Evolutionary conservation across 768 basidiomycete genomes (phyloP).

Genomic region (Amylocystis lapponica): DNA sequence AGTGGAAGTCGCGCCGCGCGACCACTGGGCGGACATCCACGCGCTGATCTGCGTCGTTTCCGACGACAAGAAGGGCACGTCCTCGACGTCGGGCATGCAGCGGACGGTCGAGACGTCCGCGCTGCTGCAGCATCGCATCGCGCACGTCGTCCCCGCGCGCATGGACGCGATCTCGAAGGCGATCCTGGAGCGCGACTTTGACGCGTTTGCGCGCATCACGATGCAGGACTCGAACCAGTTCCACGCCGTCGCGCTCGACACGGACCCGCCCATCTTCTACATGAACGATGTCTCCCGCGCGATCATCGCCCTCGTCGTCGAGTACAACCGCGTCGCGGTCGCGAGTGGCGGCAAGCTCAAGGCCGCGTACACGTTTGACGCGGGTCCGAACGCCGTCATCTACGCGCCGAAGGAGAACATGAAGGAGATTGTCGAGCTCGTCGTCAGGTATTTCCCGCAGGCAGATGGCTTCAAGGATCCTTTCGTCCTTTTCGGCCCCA

Average conservation of each 20-base stretch:
- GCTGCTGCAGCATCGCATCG: conserved; percentile 86
- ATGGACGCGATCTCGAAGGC: conserved; percentile 82
- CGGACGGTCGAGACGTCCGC: conserved; percentile 89
- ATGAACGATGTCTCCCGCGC: conserved; percentile 95
- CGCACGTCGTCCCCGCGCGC: conserved; percentile 76
- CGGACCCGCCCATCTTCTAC: conserved; percentile 97
- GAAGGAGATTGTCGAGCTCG: conserved; percentile 67
- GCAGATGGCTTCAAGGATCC: conserved; percentile 70
- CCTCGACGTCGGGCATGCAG: conserved; percentile 96
- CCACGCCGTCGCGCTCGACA: conserved; percentile 96
- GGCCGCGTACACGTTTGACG: conserved; percentile 99
- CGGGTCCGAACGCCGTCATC: conserved; percentile 97
- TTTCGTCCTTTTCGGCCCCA: conserved; percentile 51
- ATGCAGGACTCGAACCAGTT: conserved; percentile 99
- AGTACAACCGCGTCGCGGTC: conserved; percentile 81
- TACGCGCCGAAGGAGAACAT: conserved; percentile 79
- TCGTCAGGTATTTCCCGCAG: conserved; percentile 86
- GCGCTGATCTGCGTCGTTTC: conserved; percentile 96
- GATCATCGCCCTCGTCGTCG: conserved; percentile 88
- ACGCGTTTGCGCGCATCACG: conserved; percentile 83
- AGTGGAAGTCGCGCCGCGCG: conserved; percentile 74
- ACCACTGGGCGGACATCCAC: conserved; percentile 93
- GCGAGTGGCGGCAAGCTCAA: conserved; percentile 53
- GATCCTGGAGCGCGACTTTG: conserved; percentile 77
- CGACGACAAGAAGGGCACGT: conserved; percentile 94